These are phyloP conservation scores for Geosmithia flava DNA, from an alignment of 2,329 filamentous ascomycete genomes.

Conservation along the genomic window DNA sequence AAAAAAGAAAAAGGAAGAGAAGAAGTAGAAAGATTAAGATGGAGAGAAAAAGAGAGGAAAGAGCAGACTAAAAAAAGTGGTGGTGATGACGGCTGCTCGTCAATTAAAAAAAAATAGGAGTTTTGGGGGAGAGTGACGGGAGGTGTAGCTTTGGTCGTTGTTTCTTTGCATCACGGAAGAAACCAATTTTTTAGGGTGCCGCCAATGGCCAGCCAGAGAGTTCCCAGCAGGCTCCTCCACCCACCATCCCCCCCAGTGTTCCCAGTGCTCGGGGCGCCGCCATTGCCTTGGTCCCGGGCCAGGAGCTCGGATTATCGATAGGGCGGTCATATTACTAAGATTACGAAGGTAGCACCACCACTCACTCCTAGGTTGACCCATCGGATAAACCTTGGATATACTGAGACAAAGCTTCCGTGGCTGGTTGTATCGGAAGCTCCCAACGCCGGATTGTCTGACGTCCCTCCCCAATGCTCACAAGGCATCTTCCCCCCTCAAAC, in stretches of 20 bases:
- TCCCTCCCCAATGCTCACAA: neutral
- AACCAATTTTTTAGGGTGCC: conserved; percentile 5
- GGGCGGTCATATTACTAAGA: neutral
- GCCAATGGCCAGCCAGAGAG: neutral
- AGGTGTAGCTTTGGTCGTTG: conserved; percentile 1
- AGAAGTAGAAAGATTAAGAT: conserved; percentile 2
- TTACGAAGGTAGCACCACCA: too few species aligned
- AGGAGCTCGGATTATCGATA: conserved; percentile 3
- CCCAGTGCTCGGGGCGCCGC: too few species aligned
- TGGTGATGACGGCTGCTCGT: neutral
- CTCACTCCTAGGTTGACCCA: too few species aligned
- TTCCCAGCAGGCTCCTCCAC: neutral
- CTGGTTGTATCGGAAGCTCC: neutral
- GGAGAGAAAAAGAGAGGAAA: conserved; percentile 3
- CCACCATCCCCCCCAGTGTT: too few species aligned
- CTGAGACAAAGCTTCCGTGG: neutral
- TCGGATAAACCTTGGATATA: neutral
- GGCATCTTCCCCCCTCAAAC: neutral
- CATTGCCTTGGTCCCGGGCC: neutral
- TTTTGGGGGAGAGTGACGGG: neutral
- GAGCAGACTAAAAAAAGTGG: neutral
- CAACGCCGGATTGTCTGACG: neutral
- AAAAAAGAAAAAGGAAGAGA: conserved; percentile 2
- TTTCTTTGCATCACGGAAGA: conserved; percentile 1
- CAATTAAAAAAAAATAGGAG: neutral